Conservation (phyloP, 2,329 filamentous ascomycete genomes). For the Neopestalotiopsis sp. region DNA sequence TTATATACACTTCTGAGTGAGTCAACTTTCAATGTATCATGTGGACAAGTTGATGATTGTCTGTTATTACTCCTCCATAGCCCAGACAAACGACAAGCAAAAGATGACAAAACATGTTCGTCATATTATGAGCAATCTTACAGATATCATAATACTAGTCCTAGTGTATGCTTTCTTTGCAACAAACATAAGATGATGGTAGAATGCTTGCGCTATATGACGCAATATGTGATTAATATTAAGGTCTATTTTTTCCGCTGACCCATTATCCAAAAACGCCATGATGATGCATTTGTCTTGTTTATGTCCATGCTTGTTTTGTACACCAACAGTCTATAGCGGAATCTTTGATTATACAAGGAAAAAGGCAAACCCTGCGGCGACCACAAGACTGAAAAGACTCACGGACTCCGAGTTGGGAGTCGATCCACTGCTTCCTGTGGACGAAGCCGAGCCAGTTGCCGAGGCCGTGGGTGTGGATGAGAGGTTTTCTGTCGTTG, state of each 20-base stretch:
- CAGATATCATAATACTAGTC: no score
- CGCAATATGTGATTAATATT: slow-evolving; percentile 9
- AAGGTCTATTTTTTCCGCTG: not conserved
- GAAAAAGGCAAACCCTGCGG: not conserved
- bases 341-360: not conserved
- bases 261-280: not conserved
- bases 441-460: not conserved
- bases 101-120: no score
- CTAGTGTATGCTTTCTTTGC: no score
- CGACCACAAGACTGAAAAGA: slow-evolving; percentile 2
- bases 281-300: not conserved
- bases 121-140: no score
- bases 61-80: no score
- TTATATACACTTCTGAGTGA: no score
- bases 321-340: not conserved
- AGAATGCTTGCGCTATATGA: not conserved
- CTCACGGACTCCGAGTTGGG: slow-evolving; percentile 1
- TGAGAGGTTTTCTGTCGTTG: slow-evolving; percentile 6
- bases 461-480: not conserved
- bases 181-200: not conserved
- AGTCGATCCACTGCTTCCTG: not conserved
- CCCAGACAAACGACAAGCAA: no score
- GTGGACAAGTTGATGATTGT: no score
- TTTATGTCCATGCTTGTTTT: not conserved
- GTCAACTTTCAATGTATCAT: no score